Base-by-base conservation (phyloP, 208 protist genomes). In the Trypanosomatidae sp. region DNA sequence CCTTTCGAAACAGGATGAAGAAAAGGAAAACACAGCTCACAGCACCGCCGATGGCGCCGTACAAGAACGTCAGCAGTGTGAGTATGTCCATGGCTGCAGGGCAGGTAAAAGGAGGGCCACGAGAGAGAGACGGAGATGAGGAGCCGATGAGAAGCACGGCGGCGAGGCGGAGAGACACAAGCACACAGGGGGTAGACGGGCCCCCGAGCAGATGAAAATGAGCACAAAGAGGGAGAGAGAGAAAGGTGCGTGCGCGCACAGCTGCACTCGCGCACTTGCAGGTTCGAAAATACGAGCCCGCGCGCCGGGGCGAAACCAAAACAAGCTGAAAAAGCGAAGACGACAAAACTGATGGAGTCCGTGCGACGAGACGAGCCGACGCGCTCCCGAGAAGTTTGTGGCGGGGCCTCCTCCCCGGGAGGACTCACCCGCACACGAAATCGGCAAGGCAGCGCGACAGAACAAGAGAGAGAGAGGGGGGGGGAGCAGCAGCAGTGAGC, bases 11-110 rank as follows among this genome's bases (percentile, higher is more conserved):
- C 9, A 86, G 49, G 15, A 90, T 52, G 17, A 82, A 69, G 52
- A 93, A 79, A 58, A 91, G 73, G 10, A 88, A 73, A 13, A 92
- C 64, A 13, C 78, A 87, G 65, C 64, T 44, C 41, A 83, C 39
- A 17, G 74, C 86, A 0, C 89, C 89, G 12, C 74, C 70, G n/a
- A 89, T 5, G 41, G 80, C n/a, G 44, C 86, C 87, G 72, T 82
- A 88, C 25, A 95, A 53, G 53, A 95, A 91, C 47, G 64, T 46
- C 58, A 86, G 10, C 36, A 74, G 13, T 15, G 75, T 67, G 22
- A 71, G 60, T n/a, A 66, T 9, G 36, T 39, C 67, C 70, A 75
- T 80, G 1, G 19, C 19, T 33, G 50, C 50, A 9, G 7, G 10
- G 12, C 25, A 7, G 22, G 9, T n/a, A 5, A 25, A 55, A 15